Conservation (phyloP, 805 yeast species). For the Teunomyces panamensis region DNA sequence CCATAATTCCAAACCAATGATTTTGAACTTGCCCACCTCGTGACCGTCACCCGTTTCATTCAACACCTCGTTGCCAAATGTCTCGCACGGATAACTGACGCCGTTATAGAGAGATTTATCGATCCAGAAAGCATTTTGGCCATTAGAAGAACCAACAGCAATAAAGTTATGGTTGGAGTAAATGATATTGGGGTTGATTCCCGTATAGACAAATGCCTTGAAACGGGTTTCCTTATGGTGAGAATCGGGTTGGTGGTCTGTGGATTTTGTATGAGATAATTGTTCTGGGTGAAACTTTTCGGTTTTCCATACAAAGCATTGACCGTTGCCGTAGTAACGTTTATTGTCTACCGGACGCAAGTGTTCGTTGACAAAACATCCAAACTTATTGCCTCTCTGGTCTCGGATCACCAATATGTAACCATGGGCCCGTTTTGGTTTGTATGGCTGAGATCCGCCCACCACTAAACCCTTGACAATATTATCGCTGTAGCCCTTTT, state of each 20-base stretch:
- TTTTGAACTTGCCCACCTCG: conserved; percentile 57
- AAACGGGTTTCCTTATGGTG: conserved; percentile 35
- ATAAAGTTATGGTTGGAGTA: conserved; percentile 76
- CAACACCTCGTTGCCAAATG: conserved; percentile 87
- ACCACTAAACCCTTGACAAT: conserved; percentile 29
- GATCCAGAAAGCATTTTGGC: conserved; percentile 88
- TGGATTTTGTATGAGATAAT: conserved; percentile 7
- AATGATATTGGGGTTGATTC: conserved; percentile 79
- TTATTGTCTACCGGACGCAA: conserved; percentile 68
- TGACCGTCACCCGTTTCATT: conserved; percentile 30
- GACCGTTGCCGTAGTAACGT: conserved; percentile 89
- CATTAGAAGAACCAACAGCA: conserved; percentile 89
- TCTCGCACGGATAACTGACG: conserved; percentile 71
- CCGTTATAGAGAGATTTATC: conserved; percentile 74
- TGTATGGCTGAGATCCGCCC: conserved; percentile 11
- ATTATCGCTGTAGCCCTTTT: conserved; percentile 36
- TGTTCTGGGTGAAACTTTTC: conserved; percentile 38
- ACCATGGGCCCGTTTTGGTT: conserved; percentile 50
- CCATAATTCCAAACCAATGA: conserved; percentile 85
- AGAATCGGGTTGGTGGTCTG: not conserved
- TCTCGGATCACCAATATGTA: conserved; percentile 76
- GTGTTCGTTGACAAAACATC: conserved; percentile 74
- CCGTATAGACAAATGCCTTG: conserved; percentile 84
- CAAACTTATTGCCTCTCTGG: conserved; percentile 60
- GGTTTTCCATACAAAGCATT: conserved; percentile 88